These are phyloP conservation scores for Phytophthora palmivora DNA, from an alignment of 352 stramenopile species.

Conservation along the genomic window DNA sequence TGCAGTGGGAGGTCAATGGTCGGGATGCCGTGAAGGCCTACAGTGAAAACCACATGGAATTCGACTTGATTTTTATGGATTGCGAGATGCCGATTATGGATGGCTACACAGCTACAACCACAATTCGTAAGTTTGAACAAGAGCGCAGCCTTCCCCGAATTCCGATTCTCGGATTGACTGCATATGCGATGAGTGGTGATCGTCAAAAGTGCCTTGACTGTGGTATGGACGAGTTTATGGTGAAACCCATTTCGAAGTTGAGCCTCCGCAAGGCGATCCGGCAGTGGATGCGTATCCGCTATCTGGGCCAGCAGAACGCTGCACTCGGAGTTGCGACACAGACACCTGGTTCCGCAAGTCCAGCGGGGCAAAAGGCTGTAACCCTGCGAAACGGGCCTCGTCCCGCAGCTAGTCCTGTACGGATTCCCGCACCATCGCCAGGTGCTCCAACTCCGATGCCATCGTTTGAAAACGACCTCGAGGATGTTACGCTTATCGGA, in stretches of 20 bases:
- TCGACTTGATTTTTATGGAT: constrained; percentile 77
- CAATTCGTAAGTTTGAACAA: constrained; percentile 60
- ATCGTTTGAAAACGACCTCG: constrained; percentile 36
- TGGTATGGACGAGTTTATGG: too few species aligned
- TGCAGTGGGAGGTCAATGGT: constrained; percentile 73
- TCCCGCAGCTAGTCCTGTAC: constrained; percentile 9
- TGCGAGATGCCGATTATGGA: constrained; percentile 86
- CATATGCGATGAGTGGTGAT: constrained; percentile 72
- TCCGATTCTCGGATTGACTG: constrained; percentile 64
- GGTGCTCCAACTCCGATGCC: constrained; percentile 33
- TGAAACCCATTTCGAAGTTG: constrained; percentile 72
- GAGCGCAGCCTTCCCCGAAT: constrained; percentile 57
- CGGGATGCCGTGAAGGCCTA: constrained; percentile 63
- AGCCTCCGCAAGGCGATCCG: constrained; percentile 62
- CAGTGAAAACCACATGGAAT: constrained; percentile 48
- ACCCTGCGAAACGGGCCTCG: constrained; percentile 17
- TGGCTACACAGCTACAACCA: constrained; percentile 61
- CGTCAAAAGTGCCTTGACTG: constrained; percentile 67
- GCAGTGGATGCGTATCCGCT: constrained; percentile 68
- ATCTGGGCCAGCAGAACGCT: constrained; percentile 32
- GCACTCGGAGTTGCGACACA: constrained; percentile 8
- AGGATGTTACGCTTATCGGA: constrained; percentile 34
- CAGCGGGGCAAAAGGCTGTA: background rate
- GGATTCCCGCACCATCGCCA: constrained; percentile 9
- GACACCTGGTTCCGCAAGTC: background rate